phyloP scores from a whole-genome alignment of 2,329 filamentous ascomycete genomes.

The Phoma sp. region DNA sequence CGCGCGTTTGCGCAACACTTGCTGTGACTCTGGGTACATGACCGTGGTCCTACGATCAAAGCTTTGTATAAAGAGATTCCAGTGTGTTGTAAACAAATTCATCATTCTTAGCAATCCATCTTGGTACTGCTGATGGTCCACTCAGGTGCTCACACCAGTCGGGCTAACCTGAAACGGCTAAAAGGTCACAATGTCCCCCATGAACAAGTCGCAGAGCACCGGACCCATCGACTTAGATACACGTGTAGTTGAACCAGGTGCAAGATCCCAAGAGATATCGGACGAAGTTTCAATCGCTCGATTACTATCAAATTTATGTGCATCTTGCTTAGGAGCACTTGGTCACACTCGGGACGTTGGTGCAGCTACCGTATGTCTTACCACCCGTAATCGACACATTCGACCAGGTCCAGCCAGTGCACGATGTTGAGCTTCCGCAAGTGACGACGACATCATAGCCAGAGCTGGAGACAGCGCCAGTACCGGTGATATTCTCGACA shows the following conservation, averaged over 20 bases:
- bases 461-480: conserved; percentile 36
- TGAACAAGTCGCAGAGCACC: background rate
- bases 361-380: conserved; percentile 41
- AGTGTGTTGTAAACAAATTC: no score
- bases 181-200: background rate
- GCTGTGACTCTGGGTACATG: background rate
- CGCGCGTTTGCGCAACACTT: conserved; percentile 4
- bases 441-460: conserved; percentile 60
- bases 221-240: no score
- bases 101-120: background rate
- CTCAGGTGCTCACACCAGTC: conserved; percentile 13
- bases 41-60: no score
- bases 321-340: conserved; percentile 21
- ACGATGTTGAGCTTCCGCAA: conserved; percentile 57
- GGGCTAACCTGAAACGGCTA: background rate
- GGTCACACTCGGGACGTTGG: conserved; percentile 41
- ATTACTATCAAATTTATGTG: background rate
- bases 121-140: conserved; percentile 8
- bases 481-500: conserved; percentile 50
- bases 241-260: no score
- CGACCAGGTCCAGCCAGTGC: conserved; percentile 61
- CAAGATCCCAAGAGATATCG: no score
- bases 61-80: no score
- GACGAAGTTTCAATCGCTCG: no score
- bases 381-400: conserved; percentile 51